Conservation (phyloP, 345 rosid genomes). For the Citrus sinensis region DNA sequence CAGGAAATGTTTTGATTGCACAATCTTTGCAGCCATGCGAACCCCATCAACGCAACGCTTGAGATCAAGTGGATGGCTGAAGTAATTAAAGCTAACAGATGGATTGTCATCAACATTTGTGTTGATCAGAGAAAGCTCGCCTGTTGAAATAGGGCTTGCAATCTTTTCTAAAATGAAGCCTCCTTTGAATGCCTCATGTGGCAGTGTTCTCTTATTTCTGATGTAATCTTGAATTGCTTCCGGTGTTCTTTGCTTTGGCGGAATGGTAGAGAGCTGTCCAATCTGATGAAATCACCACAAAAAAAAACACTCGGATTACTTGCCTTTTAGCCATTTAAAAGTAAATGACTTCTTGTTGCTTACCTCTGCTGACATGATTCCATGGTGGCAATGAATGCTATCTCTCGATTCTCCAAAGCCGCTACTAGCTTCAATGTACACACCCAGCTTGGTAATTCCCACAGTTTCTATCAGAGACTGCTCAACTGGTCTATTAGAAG, state of each 20-base stretch:
- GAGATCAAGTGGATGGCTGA: conserved; percentile 70
- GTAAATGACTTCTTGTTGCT: neutral
- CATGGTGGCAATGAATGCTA: conserved; percentile 80
- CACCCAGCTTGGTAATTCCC: conserved; percentile 87
- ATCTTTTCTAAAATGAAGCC: conserved; percentile 93
- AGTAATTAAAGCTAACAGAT: conserved; percentile 85
- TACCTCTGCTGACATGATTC: conserved; percentile 86
- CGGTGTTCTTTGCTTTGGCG: conserved; percentile 63
- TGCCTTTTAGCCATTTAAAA: neutral
- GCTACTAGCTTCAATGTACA: conserved; percentile 90
- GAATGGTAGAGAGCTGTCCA: conserved; percentile 74
- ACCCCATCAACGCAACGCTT: conserved; percentile 69
- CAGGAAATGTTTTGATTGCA: conserved; percentile 57
- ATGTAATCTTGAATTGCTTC: conserved; percentile 59
- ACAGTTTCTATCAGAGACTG: conserved; percentile 90
- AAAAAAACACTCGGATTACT: neutral
- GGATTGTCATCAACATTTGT: conserved; percentile 83
- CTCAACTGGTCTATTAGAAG: conserved; percentile 49
- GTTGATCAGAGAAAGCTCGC: conserved; percentile 61
- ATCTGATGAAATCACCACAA: conserved; percentile 27
- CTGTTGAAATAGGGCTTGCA: conserved; percentile 62
- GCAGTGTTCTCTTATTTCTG: conserved; percentile 48
- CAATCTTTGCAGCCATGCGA: conserved; percentile 54
- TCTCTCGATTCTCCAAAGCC: conserved; percentile 77
- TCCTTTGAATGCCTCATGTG: conserved; percentile 81